phyloP scores from a whole-genome alignment of 768 basidiomycete genomes.

The Tulasnella sp. region DNA sequence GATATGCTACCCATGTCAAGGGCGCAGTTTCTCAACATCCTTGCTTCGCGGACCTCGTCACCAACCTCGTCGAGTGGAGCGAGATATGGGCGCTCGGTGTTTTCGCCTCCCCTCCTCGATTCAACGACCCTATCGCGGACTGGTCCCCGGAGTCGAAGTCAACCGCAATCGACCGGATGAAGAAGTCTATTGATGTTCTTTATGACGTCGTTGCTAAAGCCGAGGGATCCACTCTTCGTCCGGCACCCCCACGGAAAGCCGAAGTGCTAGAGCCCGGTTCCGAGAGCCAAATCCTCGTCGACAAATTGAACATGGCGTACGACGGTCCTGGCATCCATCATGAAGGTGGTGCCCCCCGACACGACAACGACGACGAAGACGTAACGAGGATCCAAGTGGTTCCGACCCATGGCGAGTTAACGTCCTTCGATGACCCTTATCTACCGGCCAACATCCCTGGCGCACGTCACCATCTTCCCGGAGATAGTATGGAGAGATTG shows the following conservation, averaged over 20 bases:
- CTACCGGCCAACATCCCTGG: slow-evolving; percentile 56
- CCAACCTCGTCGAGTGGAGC: slow-evolving; percentile 43
- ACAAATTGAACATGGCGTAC: slow-evolving; percentile 43
- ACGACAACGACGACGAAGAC: slow-evolving; percentile 61
- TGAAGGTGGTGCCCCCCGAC: slow-evolving; percentile 47
- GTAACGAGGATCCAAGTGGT: slow-evolving; percentile 59
- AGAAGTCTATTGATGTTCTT: slow-evolving; percentile 40
- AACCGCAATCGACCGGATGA: slow-evolving; percentile 35
- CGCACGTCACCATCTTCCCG: slow-evolving; percentile 59
- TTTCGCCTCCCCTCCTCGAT: slow-evolving; percentile 33
- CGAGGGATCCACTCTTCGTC: slow-evolving; percentile 26
- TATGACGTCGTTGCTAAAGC: slow-evolving; percentile 50
- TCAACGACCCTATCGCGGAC: slow-evolving; percentile 46
- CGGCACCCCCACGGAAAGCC: not conserved
- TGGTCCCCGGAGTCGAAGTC: slow-evolving; percentile 29
- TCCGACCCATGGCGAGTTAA: slow-evolving; percentile 64
- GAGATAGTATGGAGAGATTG: slow-evolving; percentile 59
- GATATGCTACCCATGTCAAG: slow-evolving; percentile 57
- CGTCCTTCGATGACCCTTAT: slow-evolving; percentile 49
- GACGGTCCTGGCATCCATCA: slow-evolving; percentile 55
- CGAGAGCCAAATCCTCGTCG: slow-evolving; percentile 39
- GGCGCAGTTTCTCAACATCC: slow-evolving; percentile 49
- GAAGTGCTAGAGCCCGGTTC: slow-evolving; percentile 29
- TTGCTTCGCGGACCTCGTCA: slow-evolving; percentile 41
- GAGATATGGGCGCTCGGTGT: slow-evolving; percentile 47